Base-by-base conservation (phyloP, 2,329 filamentous ascomycete species). In the Lithohypha guttulata region DNA sequence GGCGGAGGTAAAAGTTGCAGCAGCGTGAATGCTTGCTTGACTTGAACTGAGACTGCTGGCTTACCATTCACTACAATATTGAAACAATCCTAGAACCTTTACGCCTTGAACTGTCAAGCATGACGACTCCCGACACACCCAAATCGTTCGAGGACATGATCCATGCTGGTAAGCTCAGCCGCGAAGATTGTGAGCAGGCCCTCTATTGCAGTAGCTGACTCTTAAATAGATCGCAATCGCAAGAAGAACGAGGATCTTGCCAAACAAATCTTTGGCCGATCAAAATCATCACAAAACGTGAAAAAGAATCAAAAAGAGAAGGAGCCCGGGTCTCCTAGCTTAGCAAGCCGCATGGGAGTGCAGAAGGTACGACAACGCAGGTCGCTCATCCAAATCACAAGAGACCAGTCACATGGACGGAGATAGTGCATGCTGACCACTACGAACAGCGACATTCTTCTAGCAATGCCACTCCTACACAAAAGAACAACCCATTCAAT, bases 291-390 rank as follows among this genome's bases (percentile, higher is more conserved):
- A 9, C 70, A 34, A 14, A 25, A 62, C 50, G 62, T 61, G 4
- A 62, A 69, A 8, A 61, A 35, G 50, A 56, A 23, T 54, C 47
- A 41, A 62, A 51, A 44, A 57, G 57, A 47, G 59, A 51, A 44
- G 57, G 57, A 47, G 59, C 58, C 43, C 55, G 62, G 52, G 54
- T 57, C 55, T 45, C 62, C 59, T 2, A 68, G 62, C 35, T 62
- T 79, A 20, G 70, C 75, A 35, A 78, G 75, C 57, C 64, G 74
- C 56, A 70, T 75, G 41, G 72, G 73, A 32, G 62, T 77, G 22
- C 63, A 64, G 44, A 79, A 79, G 66, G 72, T 64, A 59, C 44
- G 44, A 13, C 11, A 4, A 22, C 37, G 26, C 15, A 11, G 4
- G 26, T 10, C 4, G 9, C 9, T 14, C 4, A 4, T 10, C 9